Conservation (phyloP, 202 grass and related monocot genomes). For the Schoenoplectus triqueter region DNA sequence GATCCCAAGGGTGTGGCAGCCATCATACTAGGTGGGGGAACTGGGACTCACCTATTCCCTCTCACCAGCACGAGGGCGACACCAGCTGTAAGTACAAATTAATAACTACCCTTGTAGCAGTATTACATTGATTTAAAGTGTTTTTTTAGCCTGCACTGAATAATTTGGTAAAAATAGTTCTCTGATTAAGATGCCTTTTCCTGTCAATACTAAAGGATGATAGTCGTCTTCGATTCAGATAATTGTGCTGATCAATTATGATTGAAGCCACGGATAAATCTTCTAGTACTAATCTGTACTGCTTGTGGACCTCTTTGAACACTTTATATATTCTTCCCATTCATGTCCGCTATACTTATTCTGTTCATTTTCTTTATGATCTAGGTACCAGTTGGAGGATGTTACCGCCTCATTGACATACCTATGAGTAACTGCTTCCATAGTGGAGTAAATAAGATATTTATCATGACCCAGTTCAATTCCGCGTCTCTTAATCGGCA, state of each 20-base stretch:
- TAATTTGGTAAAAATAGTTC: neutral
- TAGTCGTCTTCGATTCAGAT: neutral
- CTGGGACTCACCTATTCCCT: constrained; percentile 75
- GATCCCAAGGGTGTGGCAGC: constrained; percentile 79
- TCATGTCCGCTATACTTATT: constrained; percentile 44
- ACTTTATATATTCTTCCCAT: neutral
- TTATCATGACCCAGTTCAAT: constrained; percentile 87
- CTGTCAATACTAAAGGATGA: neutral
- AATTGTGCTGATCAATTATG: neutral
- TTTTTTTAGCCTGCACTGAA: neutral
- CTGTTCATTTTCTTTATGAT: constrained; percentile 49
- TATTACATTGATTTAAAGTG: constrained; percentile 8
- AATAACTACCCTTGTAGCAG: neutral
- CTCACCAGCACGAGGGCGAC: constrained; percentile 93
- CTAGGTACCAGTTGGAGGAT: constrained; percentile 83
- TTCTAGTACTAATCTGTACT: constrained; percentile 7
- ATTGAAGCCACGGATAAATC: neutral
- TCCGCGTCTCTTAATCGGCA: constrained; percentile 79
- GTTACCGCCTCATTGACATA: constrained; percentile 79
- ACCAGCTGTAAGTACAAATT: constrained; percentile 72
- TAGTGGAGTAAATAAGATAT: constrained; percentile 84
- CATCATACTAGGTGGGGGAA: constrained; percentile 80
- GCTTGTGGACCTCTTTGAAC: neutral
- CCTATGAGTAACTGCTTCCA: constrained; percentile 93
- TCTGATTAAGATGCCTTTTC: neutral